Evolutionary conservation across 129 eudicot genomes (phyloP).

Genomic region (Oenanthe sinensis): DNA sequence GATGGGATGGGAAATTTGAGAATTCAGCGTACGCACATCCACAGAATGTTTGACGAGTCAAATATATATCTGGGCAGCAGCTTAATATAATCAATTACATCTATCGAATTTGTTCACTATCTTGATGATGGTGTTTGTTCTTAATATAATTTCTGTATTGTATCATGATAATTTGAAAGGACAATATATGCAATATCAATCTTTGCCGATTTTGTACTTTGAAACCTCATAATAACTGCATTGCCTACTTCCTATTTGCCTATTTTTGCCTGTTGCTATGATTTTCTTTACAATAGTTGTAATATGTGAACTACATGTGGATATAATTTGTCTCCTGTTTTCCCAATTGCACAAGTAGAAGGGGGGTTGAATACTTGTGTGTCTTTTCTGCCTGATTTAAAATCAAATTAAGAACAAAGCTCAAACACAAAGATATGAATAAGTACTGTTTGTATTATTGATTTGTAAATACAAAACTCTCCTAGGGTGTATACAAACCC

Average conservation of each 20-base stretch:
- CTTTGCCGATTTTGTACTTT: neutral
- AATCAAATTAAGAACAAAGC: too few species aligned
- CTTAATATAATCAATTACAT: neutral
- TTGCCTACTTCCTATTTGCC: neutral
- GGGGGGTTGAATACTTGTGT: too few species aligned
- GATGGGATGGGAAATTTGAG: slow-evolving; percentile 96
- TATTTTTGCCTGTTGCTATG: neutral
- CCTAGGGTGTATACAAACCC: too few species aligned
- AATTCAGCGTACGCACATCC: slow-evolving; percentile 46
- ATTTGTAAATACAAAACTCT: too few species aligned
- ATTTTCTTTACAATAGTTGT: neutral
- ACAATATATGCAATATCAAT: neutral
- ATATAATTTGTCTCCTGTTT: neutral
- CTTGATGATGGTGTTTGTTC: neutral
- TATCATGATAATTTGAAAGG: neutral
- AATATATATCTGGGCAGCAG: neutral
- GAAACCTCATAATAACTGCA: neutral
- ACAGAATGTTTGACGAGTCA: slow-evolving; percentile 12
- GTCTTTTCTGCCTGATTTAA: too few species aligned
- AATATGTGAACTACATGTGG: neutral
- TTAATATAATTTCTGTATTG: neutral
- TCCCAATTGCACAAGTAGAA: too few species aligned
- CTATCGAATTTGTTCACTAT: neutral
- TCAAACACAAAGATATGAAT: too few species aligned
- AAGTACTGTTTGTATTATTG: too few species aligned